A percentile compares a stretch with the other conserved stretches of the same genome.
phyloP scores from a whole-genome alignment of 768 basidiomycete genomes.

The Termitomyces sp. region DNA sequence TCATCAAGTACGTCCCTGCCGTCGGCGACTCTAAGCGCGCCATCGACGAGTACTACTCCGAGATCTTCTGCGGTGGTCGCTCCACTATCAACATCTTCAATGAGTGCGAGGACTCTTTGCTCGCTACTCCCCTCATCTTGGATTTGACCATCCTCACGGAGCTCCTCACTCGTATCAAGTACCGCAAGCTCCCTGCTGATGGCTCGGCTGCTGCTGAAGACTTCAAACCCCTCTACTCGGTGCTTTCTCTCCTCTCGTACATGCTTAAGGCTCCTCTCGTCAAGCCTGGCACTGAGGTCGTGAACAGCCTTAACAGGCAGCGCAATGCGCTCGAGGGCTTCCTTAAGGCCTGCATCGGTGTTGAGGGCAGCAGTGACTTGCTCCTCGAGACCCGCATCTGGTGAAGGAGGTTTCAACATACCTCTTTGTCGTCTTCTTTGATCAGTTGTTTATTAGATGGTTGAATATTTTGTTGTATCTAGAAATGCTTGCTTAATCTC shows the following conservation, averaged over 20 bases:
- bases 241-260: constrained; percentile 90
- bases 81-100: constrained; percentile 97
- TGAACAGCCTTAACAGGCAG: constrained; percentile 94
- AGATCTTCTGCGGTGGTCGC: constrained; percentile 94
- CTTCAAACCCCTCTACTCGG: constrained; percentile 83
- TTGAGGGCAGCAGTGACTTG: constrained; percentile 81
- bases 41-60: constrained; percentile 99
- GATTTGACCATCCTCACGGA: constrained; percentile 93
- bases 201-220: constrained; percentile 37
- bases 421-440: background rate
- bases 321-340: constrained; percentile 91
- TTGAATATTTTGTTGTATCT: no score
- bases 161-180: constrained; percentile 89
- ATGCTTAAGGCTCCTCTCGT: constrained; percentile 99
- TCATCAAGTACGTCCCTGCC: constrained; percentile 96
- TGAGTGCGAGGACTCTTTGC: constrained; percentile 96
- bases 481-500: no score
- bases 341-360: constrained; percentile 90
- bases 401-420: constrained; percentile 41
- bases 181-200: constrained; percentile 53
- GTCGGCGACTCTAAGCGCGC: constrained; percentile 98
- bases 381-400: constrained; percentile 86
- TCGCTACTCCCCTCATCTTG: constrained; percentile 94
- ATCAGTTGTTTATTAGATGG: background rate
- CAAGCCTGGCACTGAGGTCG: constrained; percentile 90